Evolutionary conservation across 805 yeast species (phyloP).

Genomic region (Diddensiella caesifluorescens): DNA sequence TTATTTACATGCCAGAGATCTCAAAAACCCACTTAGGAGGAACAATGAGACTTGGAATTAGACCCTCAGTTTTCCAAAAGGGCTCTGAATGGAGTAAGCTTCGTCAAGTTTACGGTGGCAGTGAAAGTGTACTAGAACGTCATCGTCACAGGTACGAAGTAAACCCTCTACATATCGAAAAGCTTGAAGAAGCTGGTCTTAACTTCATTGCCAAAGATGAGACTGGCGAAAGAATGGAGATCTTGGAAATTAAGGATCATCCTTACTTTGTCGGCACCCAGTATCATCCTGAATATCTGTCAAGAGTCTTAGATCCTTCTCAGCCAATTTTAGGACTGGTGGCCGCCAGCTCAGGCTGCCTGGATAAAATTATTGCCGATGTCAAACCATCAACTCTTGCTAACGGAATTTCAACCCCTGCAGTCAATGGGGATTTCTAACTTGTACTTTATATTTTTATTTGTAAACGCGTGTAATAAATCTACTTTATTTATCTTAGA

Average conservation of each 20-base stretch:
- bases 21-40: constrained; percentile 96
- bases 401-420: constrained; percentile 1
- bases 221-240: constrained; percentile 86
- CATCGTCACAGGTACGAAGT: constrained; percentile 99
- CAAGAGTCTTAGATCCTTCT: constrained; percentile 95
- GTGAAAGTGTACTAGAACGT: constrained; percentile 72
- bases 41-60: constrained; percentile 95
- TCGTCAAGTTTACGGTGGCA: constrained; percentile 72
- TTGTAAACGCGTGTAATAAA: too few species aligned
- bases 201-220: constrained; percentile 93
- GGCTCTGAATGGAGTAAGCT: constrained; percentile 64
- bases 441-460: neutral
- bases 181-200: constrained; percentile 74
- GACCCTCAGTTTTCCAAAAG: constrained; percentile 75
- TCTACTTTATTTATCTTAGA: too few species aligned
- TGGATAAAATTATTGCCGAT: constrained; percentile 56
- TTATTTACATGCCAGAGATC: constrained; percentile 97
- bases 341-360: constrained; percentile 85
- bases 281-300: constrained; percentile 96
- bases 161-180: constrained; percentile 72
- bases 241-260: constrained; percentile 78
- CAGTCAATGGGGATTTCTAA: constrained; percentile 1
- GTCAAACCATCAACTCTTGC: neutral
- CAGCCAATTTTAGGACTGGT: constrained; percentile 93
- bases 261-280: constrained; percentile 93